phyloP scores from a whole-genome alignment of 148 eudicot species.

The Cornus controversa region DNA sequence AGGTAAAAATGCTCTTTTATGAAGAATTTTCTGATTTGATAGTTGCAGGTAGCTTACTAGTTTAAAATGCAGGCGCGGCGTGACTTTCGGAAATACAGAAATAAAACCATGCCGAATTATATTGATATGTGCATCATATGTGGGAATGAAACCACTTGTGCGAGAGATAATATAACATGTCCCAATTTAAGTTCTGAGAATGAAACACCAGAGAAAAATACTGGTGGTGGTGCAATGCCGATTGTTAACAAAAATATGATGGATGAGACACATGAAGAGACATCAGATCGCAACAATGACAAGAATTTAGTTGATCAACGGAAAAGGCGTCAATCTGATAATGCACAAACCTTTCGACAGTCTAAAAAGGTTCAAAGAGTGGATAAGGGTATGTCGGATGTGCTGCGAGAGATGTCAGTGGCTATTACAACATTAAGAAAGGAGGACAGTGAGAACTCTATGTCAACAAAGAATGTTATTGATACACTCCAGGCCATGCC shows the following conservation, averaged over 20 bases:
- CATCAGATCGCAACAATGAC: neutral
- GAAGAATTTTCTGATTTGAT: neutral
- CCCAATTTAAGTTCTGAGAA: neutral
- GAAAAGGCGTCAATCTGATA: neutral
- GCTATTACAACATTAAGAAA: conserved; percentile 11
- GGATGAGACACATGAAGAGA: neutral
- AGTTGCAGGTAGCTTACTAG: neutral
- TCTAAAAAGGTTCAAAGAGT: neutral
- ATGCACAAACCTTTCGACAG: neutral
- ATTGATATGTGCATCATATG: conserved; percentile 8
- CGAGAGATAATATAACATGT: neutral
- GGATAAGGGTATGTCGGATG: conserved; percentile 1
- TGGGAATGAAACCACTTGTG: neutral
- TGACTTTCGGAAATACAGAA: conserved; percentile 4
- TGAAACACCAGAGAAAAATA: neutral
- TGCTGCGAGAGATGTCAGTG: conserved; percentile 5
- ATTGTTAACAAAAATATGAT: neutral
- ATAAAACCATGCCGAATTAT: neutral
- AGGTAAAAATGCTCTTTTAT: neutral
- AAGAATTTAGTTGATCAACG: neutral
- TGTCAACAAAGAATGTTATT: conserved; percentile 3
- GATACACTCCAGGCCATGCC: conserved; percentile 12
- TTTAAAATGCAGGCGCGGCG: conserved; percentile 6
- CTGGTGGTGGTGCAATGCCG: neutral
- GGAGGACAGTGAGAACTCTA: neutral